Evolutionary conservation across 1,284 basidiomycete genomes (phyloP).

Genomic region (Ustilago curta): DNA sequence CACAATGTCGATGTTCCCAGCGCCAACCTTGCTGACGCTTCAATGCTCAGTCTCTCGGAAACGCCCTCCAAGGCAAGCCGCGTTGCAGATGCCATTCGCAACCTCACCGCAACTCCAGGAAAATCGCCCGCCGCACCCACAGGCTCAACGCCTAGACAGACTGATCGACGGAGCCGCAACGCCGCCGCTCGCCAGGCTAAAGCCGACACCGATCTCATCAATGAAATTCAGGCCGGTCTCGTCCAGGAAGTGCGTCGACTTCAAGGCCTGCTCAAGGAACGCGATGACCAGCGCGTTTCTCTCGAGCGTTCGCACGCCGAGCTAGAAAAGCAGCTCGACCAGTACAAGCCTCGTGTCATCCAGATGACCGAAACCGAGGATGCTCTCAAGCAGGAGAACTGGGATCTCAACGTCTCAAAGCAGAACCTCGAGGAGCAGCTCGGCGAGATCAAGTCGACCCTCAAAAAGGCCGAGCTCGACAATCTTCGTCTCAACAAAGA

Average conservation of each 20-base stretch:
- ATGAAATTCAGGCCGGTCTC: slow-evolving; percentile 61
- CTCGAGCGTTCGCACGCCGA: slow-evolving; percentile 51
- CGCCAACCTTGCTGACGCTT: slow-evolving; percentile 24
- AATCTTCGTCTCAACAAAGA: slow-evolving; percentile 82
- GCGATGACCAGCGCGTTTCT: slow-evolving; percentile 54
- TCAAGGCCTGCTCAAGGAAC: slow-evolving; percentile 56
- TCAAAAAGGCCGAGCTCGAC: slow-evolving; percentile 82
- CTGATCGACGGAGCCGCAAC: slow-evolving; percentile 58
- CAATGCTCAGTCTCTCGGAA: slow-evolving; percentile 24
- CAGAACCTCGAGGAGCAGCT: slow-evolving; percentile 86
- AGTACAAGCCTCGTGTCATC: slow-evolving; percentile 60
- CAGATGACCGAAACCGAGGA: slow-evolving; percentile 66
- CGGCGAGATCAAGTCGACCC: slow-evolving; percentile 76
- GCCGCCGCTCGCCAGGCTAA: slow-evolving; percentile 57
- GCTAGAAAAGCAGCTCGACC: slow-evolving; percentile 57
- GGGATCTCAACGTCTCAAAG: slow-evolving; percentile 93
- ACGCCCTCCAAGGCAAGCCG: slow-evolving; percentile 48
- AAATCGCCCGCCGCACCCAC: slow-evolving; percentile 35
- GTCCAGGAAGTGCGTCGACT: slow-evolving; percentile 59
- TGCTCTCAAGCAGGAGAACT: slow-evolving; percentile 96
- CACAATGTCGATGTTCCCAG: slow-evolving; percentile 34
- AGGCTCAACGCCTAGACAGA: slow-evolving; percentile 47
- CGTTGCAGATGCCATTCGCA: slow-evolving; percentile 43
- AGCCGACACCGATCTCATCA: slow-evolving; percentile 58
- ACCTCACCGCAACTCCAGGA: slow-evolving; percentile 44